These are phyloP conservation scores for Tricholoma sp. DNA, from an alignment of 768 basidiomycete genomes.

Conservation along the genomic window DNA sequence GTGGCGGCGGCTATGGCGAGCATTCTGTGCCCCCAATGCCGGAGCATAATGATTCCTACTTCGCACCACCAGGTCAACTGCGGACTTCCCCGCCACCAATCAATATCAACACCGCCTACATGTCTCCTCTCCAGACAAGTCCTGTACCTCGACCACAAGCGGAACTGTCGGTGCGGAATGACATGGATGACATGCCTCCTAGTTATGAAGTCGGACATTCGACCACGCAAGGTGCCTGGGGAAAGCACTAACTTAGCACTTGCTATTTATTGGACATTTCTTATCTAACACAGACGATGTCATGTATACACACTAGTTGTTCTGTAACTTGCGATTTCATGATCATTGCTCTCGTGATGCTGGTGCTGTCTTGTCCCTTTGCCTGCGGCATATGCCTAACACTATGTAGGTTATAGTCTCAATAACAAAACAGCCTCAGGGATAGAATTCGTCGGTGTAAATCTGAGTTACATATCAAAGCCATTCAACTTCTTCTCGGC, in stretches of 20 bases:
- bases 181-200: conserved; percentile 57
- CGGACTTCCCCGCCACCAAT: conserved; percentile 30
- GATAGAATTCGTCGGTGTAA: neutral
- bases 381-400: too few species aligned
- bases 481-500: neutral
- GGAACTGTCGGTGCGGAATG: conserved; percentile 17
- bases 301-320: neutral
- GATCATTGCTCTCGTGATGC: neutral
- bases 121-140: conserved; percentile 22
- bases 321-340: neutral
- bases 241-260: conserved; percentile 27
- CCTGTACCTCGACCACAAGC: conserved; percentile 38
- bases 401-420: too few species aligned
- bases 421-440: too few species aligned
- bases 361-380: too few species aligned
- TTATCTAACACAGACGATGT: neutral
- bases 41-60: conserved; percentile 20
- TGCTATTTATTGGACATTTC: neutral
- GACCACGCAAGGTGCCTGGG: conserved; percentile 49
- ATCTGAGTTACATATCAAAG: neutral
- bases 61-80: conserved; percentile 16
- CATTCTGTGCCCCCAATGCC: conserved; percentile 35
- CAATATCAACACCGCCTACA: conserved; percentile 29
- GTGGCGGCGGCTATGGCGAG: conserved; percentile 33
- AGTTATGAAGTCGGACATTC: conserved; percentile 55